These are phyloP conservation scores for Fusarium sulawesiense DNA, from an alignment of 2,329 filamentous ascomycete species.

Conservation along the genomic window DNA sequence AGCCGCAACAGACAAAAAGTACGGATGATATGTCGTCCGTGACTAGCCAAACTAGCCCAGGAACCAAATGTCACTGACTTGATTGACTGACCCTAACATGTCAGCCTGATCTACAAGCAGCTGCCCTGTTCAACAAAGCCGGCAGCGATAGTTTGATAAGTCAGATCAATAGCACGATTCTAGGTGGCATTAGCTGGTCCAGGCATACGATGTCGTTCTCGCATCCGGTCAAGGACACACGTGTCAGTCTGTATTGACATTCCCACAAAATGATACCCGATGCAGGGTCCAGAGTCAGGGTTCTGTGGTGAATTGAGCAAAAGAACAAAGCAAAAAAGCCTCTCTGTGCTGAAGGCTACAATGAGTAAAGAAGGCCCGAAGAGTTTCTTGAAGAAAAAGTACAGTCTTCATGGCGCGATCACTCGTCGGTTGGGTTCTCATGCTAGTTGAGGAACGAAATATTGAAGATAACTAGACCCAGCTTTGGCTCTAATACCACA, in stretches of 20 bases:
- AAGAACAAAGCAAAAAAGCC: constrained; percentile 13
- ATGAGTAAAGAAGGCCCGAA: constrained; percentile 18
- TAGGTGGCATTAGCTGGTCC: constrained; percentile 24
- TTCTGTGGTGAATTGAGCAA: background rate
- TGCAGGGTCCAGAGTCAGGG: constrained; percentile 33
- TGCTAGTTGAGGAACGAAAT: background rate
- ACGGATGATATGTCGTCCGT: constrained; percentile 13
- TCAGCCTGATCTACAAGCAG: constrained; percentile 28
- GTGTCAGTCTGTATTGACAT: constrained; percentile 24
- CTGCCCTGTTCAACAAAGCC: constrained; percentile 8
- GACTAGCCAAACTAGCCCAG: constrained; percentile 18
- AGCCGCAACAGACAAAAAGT: constrained; percentile 15
- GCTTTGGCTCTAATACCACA: constrained; percentile 21
- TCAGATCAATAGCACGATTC: constrained; percentile 29
- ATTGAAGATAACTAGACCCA: constrained; percentile 7
- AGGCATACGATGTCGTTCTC: constrained; percentile 34
- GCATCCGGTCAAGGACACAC: constrained; percentile 13
- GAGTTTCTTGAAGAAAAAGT: constrained; percentile 1
- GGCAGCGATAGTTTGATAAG: constrained; percentile 22
- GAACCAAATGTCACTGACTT: constrained; percentile 18
- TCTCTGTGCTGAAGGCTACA: constrained; percentile 12
- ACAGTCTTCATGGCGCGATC: background rate
- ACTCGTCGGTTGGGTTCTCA: background rate
- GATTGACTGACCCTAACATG: background rate
- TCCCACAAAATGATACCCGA: constrained; percentile 27